These are phyloP conservation scores for Hansenula sp. DNA, from an alignment of 1,139 yeast genomes.

Conservation along the genomic window DNA sequence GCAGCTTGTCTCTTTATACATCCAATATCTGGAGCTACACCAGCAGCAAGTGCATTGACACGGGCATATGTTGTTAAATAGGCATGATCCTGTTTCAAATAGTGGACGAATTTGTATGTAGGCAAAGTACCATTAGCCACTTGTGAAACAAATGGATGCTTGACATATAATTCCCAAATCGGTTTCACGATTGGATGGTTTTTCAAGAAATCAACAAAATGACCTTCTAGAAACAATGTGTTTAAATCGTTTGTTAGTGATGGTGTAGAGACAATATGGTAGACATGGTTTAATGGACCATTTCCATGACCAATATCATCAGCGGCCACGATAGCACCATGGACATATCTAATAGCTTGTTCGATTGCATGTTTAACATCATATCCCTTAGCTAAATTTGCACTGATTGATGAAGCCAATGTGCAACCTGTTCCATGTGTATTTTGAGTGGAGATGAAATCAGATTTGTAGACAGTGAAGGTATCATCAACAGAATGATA, in stretches of 20 bases:
- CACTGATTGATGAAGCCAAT: conserved; percentile 75
- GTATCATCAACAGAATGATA: conserved; percentile 41
- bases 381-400: conserved; percentile 59
- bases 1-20: conserved; percentile 49
- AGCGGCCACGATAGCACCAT: conserved; percentile 50
- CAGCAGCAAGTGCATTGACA: conserved; percentile 62
- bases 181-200: conserved; percentile 52
- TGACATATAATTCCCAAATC: conserved; percentile 54
- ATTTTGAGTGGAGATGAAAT: conserved; percentile 44
- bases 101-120: conserved; percentile 49
- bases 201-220: conserved; percentile 48
- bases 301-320: conserved; percentile 50
- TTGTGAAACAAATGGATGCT: conserved; percentile 58
- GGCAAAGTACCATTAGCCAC: conserved; percentile 53
- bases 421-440: conserved; percentile 96
- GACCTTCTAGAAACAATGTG: conserved; percentile 26
- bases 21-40: conserved; percentile 53
- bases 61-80: conserved; percentile 69
- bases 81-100: conserved; percentile 67
- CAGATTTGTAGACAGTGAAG: conserved; percentile 46
- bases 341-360: conserved; percentile 61
- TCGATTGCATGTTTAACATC: conserved; percentile 46
- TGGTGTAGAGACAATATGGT: conserved; percentile 27
- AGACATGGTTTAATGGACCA: conserved; percentile 72
- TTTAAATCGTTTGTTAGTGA: conserved; percentile 11